phyloP scores from a whole-genome alignment of 345 rosid genomes.

The Lumnitzera littorea region DNA sequence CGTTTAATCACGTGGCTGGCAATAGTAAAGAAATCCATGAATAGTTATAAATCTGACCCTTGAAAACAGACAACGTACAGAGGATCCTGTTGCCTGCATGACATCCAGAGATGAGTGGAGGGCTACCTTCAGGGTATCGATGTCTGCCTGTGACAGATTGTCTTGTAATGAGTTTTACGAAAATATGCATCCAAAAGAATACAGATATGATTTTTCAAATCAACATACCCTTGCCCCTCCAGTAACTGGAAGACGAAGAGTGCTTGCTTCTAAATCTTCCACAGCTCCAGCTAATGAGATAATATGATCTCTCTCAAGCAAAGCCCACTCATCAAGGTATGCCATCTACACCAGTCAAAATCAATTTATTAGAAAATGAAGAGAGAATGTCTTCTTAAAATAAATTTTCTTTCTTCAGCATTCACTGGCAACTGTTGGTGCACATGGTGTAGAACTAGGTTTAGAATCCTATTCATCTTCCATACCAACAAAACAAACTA shows the following conservation, averaged over 20 bases:
- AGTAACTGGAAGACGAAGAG: slow-evolving; percentile 82
- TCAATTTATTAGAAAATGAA: neutral
- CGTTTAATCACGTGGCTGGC: neutral
- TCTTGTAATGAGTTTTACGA: slow-evolving; percentile 13
- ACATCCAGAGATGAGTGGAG: slow-evolving; percentile 86
- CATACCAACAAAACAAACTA: no score
- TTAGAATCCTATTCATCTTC: no score
- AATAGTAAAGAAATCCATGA: neutral
- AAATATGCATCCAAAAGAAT: slow-evolving; percentile 2
- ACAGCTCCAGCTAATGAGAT: slow-evolving; percentile 69
- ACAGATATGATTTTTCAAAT: slow-evolving; percentile 2
- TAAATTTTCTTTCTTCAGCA: no score
- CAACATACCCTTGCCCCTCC: slow-evolving; percentile 75
- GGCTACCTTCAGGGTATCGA: slow-evolving; percentile 66
- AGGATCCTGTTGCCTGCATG: slow-evolving; percentile 84
- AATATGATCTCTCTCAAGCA: slow-evolving; percentile 69
- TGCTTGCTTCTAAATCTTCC: slow-evolving; percentile 86
- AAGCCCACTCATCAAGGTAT: slow-evolving; percentile 78
- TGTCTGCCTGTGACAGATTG: slow-evolving; percentile 54
- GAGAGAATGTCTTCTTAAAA: slow-evolving; percentile 1
- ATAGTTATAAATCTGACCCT: slow-evolving; percentile 41
- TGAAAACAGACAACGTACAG: slow-evolving; percentile 55
- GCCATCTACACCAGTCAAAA: slow-evolving; percentile 46
- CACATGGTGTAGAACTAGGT: no score
- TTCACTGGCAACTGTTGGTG: no score